Evolutionary conservation across 2,329 filamentous ascomycete genomes (phyloP).

Genomic region (Colletotrichum tanaceti): DNA sequence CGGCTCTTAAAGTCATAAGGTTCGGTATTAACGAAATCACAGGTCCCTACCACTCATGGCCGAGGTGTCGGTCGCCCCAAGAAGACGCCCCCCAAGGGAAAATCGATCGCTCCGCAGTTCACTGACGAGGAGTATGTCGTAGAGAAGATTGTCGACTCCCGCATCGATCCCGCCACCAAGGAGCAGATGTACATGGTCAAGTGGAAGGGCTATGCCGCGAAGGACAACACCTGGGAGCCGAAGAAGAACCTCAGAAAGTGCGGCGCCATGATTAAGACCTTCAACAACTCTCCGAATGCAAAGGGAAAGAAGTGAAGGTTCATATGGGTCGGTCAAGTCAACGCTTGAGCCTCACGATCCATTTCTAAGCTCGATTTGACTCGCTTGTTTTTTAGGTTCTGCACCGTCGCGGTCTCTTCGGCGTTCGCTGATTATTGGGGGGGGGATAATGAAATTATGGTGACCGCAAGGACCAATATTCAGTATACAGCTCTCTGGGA

Average conservation of each 20-base stretch:
- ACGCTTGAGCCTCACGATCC: neutral
- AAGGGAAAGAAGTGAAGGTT: neutral
- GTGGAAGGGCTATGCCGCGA: conserved; percentile 61
- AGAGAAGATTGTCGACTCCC: conserved; percentile 58
- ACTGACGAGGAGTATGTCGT: conserved; percentile 57
- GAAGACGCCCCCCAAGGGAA: neutral
- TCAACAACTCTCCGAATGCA: conserved; percentile 15
- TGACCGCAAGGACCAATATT: no score
- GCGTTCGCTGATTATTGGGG: neutral
- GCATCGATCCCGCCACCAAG: conserved; percentile 52
- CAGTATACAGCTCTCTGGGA: neutral
- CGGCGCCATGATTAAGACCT: conserved; percentile 46
- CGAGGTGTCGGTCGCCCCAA: conserved; percentile 23
- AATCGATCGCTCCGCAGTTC: neutral
- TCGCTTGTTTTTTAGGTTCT: neutral
- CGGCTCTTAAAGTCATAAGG: neutral
- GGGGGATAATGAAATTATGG: no score
- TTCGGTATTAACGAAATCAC: neutral
- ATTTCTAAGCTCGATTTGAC: neutral
- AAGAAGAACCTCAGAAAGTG: conserved; percentile 57
- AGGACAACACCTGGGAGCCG: conserved; percentile 67
- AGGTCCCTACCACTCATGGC: conserved; percentile 7
- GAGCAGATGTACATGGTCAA: conserved; percentile 62
- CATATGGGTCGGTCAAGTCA: neutral
- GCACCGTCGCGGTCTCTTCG: neutral